Evolutionary conservation across 768 basidiomycete genomes (phyloP).

Genomic region (Panellus pusillus): DNA sequence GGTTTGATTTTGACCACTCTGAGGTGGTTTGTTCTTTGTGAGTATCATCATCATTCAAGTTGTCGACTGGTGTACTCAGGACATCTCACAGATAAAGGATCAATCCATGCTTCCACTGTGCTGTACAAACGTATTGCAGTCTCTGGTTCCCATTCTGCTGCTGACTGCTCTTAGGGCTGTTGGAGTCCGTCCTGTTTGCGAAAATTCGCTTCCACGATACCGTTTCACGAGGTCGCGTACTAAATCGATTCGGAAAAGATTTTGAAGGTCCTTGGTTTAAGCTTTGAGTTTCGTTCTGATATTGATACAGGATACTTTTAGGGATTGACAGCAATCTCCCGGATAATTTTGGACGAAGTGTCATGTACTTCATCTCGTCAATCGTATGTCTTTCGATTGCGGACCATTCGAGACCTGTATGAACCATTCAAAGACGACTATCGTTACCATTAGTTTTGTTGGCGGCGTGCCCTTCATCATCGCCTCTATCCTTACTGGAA

Average conservation of each 20-base stretch:
- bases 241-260: conserved; percentile 89
- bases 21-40: conserved; percentile 74
- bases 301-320: conserved; percentile 27
- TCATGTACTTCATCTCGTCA: conserved; percentile 69
- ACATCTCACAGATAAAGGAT: conserved; percentile 56
- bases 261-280: conserved; percentile 59
- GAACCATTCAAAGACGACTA: conserved; percentile 45
- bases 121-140: conserved; percentile 62
- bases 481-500: conserved; percentile 53
- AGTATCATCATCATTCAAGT: conserved; percentile 20
- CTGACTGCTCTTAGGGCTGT: conserved; percentile 40
- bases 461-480: conserved; percentile 77
- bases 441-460: conserved; percentile 72
- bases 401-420: background rate
- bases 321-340: conserved; percentile 82
- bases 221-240: conserved; percentile 75
- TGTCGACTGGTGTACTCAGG: conserved; percentile 16
- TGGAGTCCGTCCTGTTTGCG: conserved; percentile 83
- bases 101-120: conserved; percentile 77
- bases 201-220: conserved; percentile 94
- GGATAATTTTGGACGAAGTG: conserved; percentile 82
- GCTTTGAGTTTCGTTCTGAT: conserved; percentile 13
- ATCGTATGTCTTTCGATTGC: conserved; percentile 15
- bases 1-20: conserved; percentile 52
- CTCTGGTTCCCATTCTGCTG: background rate